phyloP scores from a whole-genome alignment of 2,329 filamentous ascomycete species.

The Colletotrichum sp. region DNA sequence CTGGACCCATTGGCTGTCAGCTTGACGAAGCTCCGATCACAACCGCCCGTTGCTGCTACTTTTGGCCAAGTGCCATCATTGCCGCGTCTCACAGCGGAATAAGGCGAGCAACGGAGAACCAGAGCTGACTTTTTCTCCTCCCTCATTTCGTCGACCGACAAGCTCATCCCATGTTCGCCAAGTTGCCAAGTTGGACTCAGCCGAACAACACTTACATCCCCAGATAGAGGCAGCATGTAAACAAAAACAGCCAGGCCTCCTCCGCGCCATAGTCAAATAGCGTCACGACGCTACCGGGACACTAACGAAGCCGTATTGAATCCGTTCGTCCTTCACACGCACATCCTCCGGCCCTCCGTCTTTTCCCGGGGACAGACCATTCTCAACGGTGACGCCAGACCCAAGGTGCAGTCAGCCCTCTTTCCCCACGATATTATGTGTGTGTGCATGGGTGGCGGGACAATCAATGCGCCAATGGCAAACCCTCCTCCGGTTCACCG shows the following conservation, averaged over 20 bases:
- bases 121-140: neutral
- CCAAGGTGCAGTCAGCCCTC: neutral
- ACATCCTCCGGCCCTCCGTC: neutral
- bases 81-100: neutral
- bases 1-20: neutral
- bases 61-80: neutral
- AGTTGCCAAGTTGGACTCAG: neutral
- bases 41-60: neutral
- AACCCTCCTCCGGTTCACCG: neutral
- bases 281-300: neutral
- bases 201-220: neutral
- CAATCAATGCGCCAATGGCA: neutral
- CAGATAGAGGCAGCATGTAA: neutral
- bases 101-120: neutral
- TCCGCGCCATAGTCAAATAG: neutral
- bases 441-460: neutral
- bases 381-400: neutral
- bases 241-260: neutral
- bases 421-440: neutral
- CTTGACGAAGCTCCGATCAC: slow-evolving; percentile 2
- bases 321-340: neutral
- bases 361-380: neutral
- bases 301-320: neutral
- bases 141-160: neutral
- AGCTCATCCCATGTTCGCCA: neutral